Base-by-base conservation (phyloP, 495 filamentous ascomycete species). In the Penicillium coprophilum region DNA sequence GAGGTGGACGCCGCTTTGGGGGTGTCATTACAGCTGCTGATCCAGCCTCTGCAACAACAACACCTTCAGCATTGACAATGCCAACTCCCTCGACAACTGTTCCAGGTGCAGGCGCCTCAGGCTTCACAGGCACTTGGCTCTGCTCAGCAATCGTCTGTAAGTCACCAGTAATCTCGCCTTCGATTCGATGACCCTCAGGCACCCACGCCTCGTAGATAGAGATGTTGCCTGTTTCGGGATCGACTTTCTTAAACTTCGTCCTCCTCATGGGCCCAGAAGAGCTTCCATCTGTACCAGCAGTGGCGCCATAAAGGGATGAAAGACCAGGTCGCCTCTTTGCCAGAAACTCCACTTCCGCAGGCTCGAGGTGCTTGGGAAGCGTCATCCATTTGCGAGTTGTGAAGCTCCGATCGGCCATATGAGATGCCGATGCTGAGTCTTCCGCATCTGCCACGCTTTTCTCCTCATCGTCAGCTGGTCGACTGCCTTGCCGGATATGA, bases 301-400 rank as follows among this genome's bases (percentile, higher is more conserved):
- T 62, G 13, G 69, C 71, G 3, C 76, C 77, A 60, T 85, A 83
- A 9, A 81, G 63, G 20, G 78, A 80, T 10, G 78, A 77, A 19
- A 89, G 70, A n/a, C 89, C 90, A 63, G 90, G 91, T 58, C 91
- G 83, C 46, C 92, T 79, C 71, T 96, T 96, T 0, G 92, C 94
- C 20, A 98, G 75, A 61, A 90, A 94, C 41, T 96, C 91, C 3
- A 85, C 73, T 41, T 90, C 86, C 0, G 87, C 77, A 8, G 81
- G 81, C 65, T 97, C 93, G 30, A 87, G 67, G 68, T 90, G 87
- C 39, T 88, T 85, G 0, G 93, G 84, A 28, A 95, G 76, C 48
- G 85, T 82, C 52, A 87, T 84, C 91, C 92, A 98, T 59, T 86
- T 83, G 70, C 82, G 85, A 46, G 86, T 82, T 36, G 78, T 81